Base-by-base conservation (phyloP, 257 asterid species). In the Petunia secreta region DNA sequence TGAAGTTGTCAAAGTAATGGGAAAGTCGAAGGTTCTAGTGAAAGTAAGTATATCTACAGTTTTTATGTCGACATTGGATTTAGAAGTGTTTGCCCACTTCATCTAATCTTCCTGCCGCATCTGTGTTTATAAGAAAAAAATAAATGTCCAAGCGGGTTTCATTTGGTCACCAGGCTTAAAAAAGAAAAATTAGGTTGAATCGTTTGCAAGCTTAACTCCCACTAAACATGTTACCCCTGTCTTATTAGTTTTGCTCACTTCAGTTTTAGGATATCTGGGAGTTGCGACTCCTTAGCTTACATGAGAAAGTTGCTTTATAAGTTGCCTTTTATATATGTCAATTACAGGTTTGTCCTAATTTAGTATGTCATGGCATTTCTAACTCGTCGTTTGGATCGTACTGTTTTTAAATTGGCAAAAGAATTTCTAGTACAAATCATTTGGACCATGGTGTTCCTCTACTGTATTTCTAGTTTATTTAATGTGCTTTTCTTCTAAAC, bases 1-100 rank as follows among this genome's bases (percentile, higher is more conserved):
- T 5, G 98, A 95, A 91, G 98, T 95, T 87, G 97, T 93, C 80
- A 95, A 95, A 87, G 97, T 95, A 39, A 93, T 95, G 99, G 99
- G 98, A 80, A 93, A 95, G 83, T 93, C 98, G 7, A 93, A 95
- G 89, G 98, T 95, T 79, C 90, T 95, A 63, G 99, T 95, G 48
- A 95, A 95, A 92, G 99, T 93, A 39, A 80, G 96, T 84, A 52
- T 13, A 34, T 13, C 68, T 40, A 46, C 53, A 41, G 16, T 14
- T 77, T 2, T 25, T 78, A 44, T 44, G 16, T 62, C 1, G 6
- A 15, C 75, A 15, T 40, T 43, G 53, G 43, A 43, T 43, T 67
- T 25, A 25, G 25, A 25, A 25, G 25, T 25, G 25, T 25, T 25
- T 25, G 25, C 25, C 25, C 25, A 25, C 0, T 5, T 67, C 43